Percentiles rank a stretch among this genome's conserved stretches.
phyloP scores from a whole-genome alignment of 2,329 filamentous ascomycete genomes.

The Xylariales sp. region DNA sequence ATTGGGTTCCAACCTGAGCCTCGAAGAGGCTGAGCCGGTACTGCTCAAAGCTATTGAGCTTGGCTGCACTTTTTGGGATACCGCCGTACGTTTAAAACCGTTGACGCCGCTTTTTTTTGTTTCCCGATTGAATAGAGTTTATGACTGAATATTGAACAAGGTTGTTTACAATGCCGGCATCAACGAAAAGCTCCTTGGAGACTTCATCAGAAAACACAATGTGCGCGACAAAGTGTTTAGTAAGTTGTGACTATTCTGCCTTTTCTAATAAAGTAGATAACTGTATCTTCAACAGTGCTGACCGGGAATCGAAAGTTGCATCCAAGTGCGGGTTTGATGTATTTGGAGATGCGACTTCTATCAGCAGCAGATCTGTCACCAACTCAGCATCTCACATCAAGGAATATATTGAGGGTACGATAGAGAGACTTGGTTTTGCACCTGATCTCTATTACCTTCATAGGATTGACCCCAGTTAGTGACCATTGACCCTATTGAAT shows the following conservation, averaged over 20 bases:
- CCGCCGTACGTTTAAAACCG: conserved; percentile 30
- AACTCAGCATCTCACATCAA: too few species aligned
- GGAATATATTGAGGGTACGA: not conserved
- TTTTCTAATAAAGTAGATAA: too few species aligned
- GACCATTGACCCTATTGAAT: too few species aligned
- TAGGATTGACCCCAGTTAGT: conserved; percentile 38
- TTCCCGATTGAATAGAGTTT: too few species aligned
- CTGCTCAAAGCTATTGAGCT: conserved; percentile 42
- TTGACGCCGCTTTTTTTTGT: not conserved
- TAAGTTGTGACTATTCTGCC: too few species aligned
- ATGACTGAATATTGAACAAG: too few species aligned
- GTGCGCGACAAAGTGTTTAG: conserved; percentile 43
- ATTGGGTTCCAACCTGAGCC: conserved; percentile 3
- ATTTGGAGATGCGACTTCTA: too few species aligned
- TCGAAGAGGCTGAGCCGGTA: conserved; percentile 42
- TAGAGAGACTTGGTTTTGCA: conserved; percentile 35
- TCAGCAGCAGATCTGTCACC: too few species aligned
- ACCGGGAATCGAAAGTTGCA: too few species aligned
- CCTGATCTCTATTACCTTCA: conserved; percentile 42
- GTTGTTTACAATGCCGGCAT: conserved; percentile 40
- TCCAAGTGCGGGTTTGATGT: too few species aligned
- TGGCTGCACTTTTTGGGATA: conserved; percentile 41
- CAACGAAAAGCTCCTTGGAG: conserved; percentile 44
- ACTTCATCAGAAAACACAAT: conserved; percentile 46
- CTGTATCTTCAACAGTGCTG: too few species aligned